Evolutionary conservation across 106 monocot species (phyloP).

Genomic region (Dendrobium chrysotoxum): DNA sequence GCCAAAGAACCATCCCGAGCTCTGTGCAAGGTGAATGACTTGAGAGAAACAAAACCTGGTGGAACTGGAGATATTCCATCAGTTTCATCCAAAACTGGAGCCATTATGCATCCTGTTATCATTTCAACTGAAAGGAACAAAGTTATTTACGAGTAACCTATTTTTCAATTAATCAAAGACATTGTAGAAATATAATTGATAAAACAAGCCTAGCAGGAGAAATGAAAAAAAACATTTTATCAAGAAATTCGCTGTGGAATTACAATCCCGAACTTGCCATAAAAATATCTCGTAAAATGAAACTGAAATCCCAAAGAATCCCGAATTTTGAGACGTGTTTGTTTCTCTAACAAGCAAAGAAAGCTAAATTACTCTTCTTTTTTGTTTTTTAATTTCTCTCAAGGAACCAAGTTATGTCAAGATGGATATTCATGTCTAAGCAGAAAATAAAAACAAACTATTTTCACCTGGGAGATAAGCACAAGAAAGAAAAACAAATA

Average conservation of each 20-base stretch:
- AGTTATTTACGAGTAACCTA: background rate
- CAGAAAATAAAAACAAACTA: background rate
- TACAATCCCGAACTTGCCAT: background rate
- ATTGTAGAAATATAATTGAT: background rate
- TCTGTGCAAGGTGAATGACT: slow-evolving; percentile 43
- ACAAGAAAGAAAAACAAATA: background rate
- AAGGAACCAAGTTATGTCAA: background rate
- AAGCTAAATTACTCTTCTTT: background rate
- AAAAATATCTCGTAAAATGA: background rate
- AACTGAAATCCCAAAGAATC: background rate
- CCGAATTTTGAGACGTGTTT: background rate
- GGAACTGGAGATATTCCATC: slow-evolving; percentile 45
- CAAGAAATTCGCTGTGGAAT: background rate
- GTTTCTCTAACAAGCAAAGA: background rate
- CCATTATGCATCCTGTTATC: slow-evolving; percentile 38
- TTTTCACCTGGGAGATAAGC: background rate
- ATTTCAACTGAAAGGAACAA: slow-evolving; percentile 24
- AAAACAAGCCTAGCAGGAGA: background rate
- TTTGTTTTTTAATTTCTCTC: background rate
- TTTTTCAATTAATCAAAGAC: background rate
- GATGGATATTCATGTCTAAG: background rate
- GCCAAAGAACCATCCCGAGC: slow-evolving; percentile 13
- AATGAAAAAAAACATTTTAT: background rate
- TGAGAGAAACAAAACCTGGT: slow-evolving; percentile 58
- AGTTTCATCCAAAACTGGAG: slow-evolving; percentile 25